Conservation (phyloP, 2,329 filamentous ascomycete genomes). For the Pseudodiploospora longispora region DNA sequence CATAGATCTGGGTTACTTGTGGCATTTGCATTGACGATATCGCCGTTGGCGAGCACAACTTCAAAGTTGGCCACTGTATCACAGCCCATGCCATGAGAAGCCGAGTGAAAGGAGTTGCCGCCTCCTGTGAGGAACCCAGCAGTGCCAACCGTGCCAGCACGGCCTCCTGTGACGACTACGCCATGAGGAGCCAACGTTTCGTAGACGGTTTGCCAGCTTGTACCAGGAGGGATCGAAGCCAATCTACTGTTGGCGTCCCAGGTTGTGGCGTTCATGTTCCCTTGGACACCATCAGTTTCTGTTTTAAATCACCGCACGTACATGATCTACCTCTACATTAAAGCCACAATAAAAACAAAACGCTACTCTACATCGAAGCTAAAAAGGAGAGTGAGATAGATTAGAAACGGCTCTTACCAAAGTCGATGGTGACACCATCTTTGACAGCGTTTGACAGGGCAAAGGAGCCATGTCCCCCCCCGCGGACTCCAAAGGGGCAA, state of each 20-base stretch:
- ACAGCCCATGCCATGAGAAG: conserved; percentile 27
- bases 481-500: conserved; percentile 30
- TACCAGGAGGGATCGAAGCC: conserved; percentile 26
- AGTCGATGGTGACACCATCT: conserved; percentile 29
- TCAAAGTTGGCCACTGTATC: conserved; percentile 37
- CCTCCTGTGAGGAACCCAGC: conserved; percentile 28
- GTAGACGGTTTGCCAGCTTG: conserved; percentile 30
- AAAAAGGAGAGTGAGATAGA: too few relatives aligned
- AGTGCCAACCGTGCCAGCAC: conserved; percentile 27
- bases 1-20: conserved; percentile 32
- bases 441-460: conserved; percentile 26
- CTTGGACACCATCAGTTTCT: conserved; percentile 6
- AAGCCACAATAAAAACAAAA: too few relatives aligned
- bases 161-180: conserved; percentile 25
- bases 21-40: conserved; percentile 32
- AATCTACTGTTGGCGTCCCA: conserved; percentile 20
- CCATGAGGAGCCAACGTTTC: conserved; percentile 23
- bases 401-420: conserved; percentile 13
- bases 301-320: background rate
- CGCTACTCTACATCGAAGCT: too few relatives aligned
- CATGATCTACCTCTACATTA: too few relatives aligned
- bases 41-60: conserved; percentile 39
- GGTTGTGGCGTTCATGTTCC: conserved; percentile 21
- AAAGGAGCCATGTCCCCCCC: conserved; percentile 28
- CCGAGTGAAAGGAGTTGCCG: conserved; percentile 28